Percentiles rank a stretch among this genome's conserved stretches.
Conservation (phyloP, 2,329 filamentous ascomycete genomes). For the Sclerotinia spermophila region DNA sequence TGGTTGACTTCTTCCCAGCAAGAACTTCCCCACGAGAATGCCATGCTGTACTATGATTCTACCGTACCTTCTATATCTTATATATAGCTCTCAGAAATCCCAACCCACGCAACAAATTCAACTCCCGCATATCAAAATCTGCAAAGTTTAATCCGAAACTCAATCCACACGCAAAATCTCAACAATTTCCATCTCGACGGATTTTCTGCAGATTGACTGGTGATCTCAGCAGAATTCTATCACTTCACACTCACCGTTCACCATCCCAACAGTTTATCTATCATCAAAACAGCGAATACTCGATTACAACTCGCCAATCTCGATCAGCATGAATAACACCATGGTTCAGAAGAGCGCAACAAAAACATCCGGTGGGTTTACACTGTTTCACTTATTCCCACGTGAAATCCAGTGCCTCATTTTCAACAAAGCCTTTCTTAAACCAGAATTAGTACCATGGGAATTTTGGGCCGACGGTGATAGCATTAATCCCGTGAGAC, state of each 20-base stretch:
- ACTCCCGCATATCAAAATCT: too few relatives aligned
- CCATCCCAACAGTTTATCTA: not conserved
- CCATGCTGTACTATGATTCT: too few relatives aligned
- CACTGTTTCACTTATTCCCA: not conserved
- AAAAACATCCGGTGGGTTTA: accelerated
- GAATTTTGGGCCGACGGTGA: too few relatives aligned
- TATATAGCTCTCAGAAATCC: too few relatives aligned
- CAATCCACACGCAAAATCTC: not conserved
- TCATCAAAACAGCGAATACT: not conserved
- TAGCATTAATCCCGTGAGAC: too few relatives aligned
- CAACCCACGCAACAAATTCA: too few relatives aligned
- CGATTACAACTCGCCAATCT: not conserved
- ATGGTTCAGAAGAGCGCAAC: not conserved
- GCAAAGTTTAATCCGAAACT: too few relatives aligned
- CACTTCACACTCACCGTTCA: not conserved
- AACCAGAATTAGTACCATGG: not conserved
- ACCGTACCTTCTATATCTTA: too few relatives aligned
- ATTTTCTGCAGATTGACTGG: too few relatives aligned
- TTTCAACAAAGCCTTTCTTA: not conserved
- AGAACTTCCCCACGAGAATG: too few relatives aligned
- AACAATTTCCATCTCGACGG: not conserved
- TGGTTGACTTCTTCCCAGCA: too few relatives aligned
- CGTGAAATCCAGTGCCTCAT: not conserved
- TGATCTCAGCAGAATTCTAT: not conserved
- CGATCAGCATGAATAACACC: accelerated